Conservation (phyloP, 768 basidiomycete species). For the Boletus rubropictus region DNA sequence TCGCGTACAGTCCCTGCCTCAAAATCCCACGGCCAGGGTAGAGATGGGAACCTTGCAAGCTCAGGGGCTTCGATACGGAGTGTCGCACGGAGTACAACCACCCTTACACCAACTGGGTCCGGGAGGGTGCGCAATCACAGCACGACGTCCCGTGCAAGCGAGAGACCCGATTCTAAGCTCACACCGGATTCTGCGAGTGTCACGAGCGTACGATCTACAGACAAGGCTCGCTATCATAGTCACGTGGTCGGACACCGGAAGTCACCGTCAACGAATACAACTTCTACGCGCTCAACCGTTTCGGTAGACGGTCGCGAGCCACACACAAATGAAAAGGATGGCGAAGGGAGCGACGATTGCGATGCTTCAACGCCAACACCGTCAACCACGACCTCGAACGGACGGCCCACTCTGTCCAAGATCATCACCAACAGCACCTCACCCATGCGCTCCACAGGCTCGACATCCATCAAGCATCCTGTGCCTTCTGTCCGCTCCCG, state of each 20-base stretch:
- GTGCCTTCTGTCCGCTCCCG: slow-evolving; percentile 14
- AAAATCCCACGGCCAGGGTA: slow-evolving; percentile 17
- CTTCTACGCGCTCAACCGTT: slow-evolving; percentile 2
- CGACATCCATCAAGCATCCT: slow-evolving; percentile 16
- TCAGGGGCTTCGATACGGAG: slow-evolving; percentile 43
- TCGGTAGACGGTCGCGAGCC: background rate
- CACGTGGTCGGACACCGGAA: slow-evolving; percentile 18
- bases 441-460: slow-evolving; percentile 19
- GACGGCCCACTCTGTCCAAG: slow-evolving; percentile 24
- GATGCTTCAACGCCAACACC: slow-evolving; percentile 17
- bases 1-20: slow-evolving; percentile 28
- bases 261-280: slow-evolving; percentile 17
- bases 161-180: slow-evolving; percentile 68
- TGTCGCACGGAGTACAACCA: slow-evolving; percentile 37
- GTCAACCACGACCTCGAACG: slow-evolving; percentile 12
- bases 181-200: slow-evolving; percentile 42
- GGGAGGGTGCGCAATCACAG: slow-evolving; percentile 24
- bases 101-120: slow-evolving; percentile 14
- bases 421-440: slow-evolving; percentile 24
- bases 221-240: slow-evolving; percentile 19
- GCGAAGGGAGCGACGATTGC: slow-evolving; percentile 7
- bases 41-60: slow-evolving; percentile 19
- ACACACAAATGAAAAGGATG: background rate
- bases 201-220: slow-evolving; percentile 23
- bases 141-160: slow-evolving; percentile 23